A percentile compares a stretch with the other conserved stretches of the same genome.
These are phyloP conservation scores for Symbiodinium pilosum DNA, from an alignment of 73 alveolate genomes.

Conservation along the genomic window DNA sequence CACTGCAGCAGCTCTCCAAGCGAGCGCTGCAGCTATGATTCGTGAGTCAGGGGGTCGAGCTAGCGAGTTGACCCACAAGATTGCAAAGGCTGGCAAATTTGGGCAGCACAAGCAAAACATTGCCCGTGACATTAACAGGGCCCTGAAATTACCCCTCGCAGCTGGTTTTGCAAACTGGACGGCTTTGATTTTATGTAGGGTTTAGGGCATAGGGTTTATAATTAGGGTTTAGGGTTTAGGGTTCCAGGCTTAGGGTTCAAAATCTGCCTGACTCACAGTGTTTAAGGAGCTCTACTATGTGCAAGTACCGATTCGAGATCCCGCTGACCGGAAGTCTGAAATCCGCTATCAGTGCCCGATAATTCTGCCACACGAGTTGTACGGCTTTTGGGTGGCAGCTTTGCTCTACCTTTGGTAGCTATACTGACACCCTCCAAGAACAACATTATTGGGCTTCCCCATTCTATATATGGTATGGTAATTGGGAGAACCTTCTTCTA, in stretches of 20 bases:
- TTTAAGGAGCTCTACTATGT: neutral
- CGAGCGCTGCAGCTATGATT: neutral
- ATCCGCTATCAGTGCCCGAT: neutral
- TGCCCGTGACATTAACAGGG: neutral
- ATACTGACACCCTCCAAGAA: too few species aligned
- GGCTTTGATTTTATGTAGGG: neutral
- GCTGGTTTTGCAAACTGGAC: too few species aligned
- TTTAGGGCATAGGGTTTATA: too few species aligned
- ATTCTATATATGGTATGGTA: neutral
- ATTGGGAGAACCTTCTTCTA: neutral
- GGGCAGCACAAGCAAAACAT: neutral
- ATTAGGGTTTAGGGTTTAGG: too few species aligned
- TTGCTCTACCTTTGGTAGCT: too few species aligned
- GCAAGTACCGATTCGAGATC: neutral
- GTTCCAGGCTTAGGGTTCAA: too few species aligned
- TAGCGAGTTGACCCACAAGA: neutral
- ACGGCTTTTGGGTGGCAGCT: neutral
- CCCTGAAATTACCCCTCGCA: neutral
- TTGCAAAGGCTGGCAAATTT: neutral
- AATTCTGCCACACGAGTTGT: neutral
- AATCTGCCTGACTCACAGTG: too few species aligned
- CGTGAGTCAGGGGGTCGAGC: neutral
- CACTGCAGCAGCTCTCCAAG: neutral
- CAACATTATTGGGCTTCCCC: neutral
- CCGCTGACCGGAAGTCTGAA: neutral